Percentiles rank a stretch among this genome's conserved stretches.
These are phyloP conservation scores for Ephemerocybe angulata DNA, from an alignment of 768 basidiomycete genomes.

Conservation along the genomic window DNA sequence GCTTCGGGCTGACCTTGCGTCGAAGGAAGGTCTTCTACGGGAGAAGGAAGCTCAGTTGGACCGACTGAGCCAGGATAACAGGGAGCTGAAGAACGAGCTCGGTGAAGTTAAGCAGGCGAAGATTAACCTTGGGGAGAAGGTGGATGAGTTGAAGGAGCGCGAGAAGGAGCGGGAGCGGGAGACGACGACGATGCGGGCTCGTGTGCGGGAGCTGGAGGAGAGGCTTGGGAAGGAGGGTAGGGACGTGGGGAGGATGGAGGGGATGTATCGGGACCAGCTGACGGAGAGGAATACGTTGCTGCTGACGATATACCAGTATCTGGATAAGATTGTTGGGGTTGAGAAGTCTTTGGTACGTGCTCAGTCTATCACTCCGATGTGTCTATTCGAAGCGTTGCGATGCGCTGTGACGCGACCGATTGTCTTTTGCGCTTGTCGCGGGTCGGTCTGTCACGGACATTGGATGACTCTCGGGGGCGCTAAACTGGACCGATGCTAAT, in stretches of 20 bases:
- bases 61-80: constrained; percentile 71
- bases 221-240: constrained; percentile 81
- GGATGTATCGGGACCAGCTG: constrained; percentile 84
- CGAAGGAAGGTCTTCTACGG: constrained; percentile 59
- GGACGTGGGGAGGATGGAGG: constrained; percentile 64
- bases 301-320: constrained; percentile 89
- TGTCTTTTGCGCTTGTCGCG: neutral
- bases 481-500: too few relatives aligned
- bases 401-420: neutral
- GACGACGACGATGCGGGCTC: constrained; percentile 51
- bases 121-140: constrained; percentile 83
- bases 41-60: constrained; percentile 74
- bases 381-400: neutral
- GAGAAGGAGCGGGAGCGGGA: constrained; percentile 72
- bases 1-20: constrained; percentile 64
- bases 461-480: too few relatives aligned
- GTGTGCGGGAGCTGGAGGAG: constrained; percentile 72
- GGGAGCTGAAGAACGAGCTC: constrained; percentile 75
- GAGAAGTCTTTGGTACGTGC: constrained; percentile 76
- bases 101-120: constrained; percentile 85
- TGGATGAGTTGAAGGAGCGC: constrained; percentile 64
- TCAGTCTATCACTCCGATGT: neutral
- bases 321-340: constrained; percentile 90
- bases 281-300: constrained; percentile 91
- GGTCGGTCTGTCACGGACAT: too few relatives aligned